Evolutionary conservation across 768 basidiomycete genomes (phyloP), one percentile per base, ranked within the genome.

Genomic region (Suillus hirtellus): DNA sequence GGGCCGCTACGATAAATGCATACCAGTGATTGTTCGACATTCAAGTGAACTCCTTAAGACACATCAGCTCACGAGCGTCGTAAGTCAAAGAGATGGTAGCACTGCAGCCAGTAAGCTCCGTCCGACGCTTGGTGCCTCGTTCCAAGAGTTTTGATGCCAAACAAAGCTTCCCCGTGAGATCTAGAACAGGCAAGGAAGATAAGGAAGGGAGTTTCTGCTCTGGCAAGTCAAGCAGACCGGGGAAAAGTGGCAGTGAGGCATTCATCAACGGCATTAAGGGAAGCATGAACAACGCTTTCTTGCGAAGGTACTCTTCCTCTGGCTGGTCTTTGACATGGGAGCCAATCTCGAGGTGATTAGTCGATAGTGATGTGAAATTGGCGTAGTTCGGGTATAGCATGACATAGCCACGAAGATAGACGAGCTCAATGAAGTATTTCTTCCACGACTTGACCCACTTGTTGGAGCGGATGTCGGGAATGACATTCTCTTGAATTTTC

Each of bases 361-460:
- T 95, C 64, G 94, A 95, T 8, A 95, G 74, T 35, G 92, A 93
- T 43, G 81, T 72, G 68, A 86, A 93, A 50, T 79, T 80, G 47
- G 78, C 81, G 70, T 85, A 95, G 76, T 95, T 95, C 12, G 93
- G 93, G 70, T 95, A 95, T 37, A 95, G 84, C 93, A 95, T 95
- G 59, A 87, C 84, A 74, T 92, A 93, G 3, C 93, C 92, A 6
- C 87, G 86, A 15, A 95, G 81, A 73, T 88, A 92, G 47, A 85
- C 86, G 61, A 95, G 80, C 74, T 95, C 93, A 75, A 94, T 94
- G 73, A 94, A 92, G 75, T 89, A 94, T 65, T 88, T 88, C 75
- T 95, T 95, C 93, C 93, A 95, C 8, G 90, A 93, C 58, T 82
- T 82, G 15, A 82, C 80, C 94, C 93, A 95, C 38, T 79, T 76